These are phyloP conservation scores for Allomyces macrogynus DNA, from an alignment of 192 early-diverging fungal species.

Conservation along the genomic window DNA sequence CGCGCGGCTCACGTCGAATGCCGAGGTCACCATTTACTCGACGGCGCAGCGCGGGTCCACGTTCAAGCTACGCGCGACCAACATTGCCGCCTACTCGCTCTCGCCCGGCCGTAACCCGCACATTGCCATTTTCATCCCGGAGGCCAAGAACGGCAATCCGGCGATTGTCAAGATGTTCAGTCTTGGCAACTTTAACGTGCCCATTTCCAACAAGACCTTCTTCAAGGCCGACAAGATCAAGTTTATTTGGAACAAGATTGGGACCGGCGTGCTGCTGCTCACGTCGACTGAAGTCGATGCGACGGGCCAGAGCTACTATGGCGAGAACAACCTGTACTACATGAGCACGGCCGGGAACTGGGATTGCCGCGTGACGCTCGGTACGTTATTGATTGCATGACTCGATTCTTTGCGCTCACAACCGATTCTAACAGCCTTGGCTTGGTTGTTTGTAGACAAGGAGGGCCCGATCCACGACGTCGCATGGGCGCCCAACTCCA, in stretches of 20 bases:
- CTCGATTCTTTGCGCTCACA: neutral
- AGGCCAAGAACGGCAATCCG: constrained; percentile 51
- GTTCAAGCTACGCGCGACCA: constrained; percentile 45
- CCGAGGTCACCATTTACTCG: constrained; percentile 75
- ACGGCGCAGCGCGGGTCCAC: constrained; percentile 31
- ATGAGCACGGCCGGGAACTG: constrained; percentile 76
- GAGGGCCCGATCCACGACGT: constrained; percentile 92
- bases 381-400: constrained; percentile 3
- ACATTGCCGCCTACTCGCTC: constrained; percentile 63
- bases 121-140: constrained; percentile 82
- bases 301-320: constrained; percentile 90
- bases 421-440: neutral
- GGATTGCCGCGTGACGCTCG: constrained; percentile 68
- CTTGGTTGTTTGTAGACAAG: constrained; percentile 29
- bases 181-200: constrained; percentile 45
- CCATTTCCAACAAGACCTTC: constrained; percentile 77
- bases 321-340: constrained; percentile 84
- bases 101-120: constrained; percentile 65
- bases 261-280: constrained; percentile 70
- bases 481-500: constrained; percentile 81
- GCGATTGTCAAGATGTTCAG: constrained; percentile 74
- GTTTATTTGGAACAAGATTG: constrained; percentile 82
- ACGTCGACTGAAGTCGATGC: constrained; percentile 91
- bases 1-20: constrained; percentile 53
- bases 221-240: constrained; percentile 82